Base-by-base conservation (phyloP, 2,329 filamentous ascomycete species). In the Colletotrichum zoysiae region DNA sequence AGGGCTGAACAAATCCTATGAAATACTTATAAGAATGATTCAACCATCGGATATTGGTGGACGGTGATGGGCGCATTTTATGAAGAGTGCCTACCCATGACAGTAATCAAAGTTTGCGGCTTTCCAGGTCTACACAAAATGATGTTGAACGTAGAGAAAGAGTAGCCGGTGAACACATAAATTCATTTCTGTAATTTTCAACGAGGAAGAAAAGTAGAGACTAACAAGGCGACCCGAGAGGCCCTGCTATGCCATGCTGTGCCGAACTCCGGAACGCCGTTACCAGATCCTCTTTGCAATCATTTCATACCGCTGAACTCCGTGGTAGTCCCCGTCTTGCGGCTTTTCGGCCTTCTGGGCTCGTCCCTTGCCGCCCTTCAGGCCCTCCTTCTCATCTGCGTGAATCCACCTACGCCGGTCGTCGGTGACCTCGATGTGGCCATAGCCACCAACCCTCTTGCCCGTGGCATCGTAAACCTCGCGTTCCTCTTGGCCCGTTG, bases 231-330 rank as follows among this genome's bases (percentile, higher is more conserved):
- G 11, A 20, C 30, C n/a, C 5, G 33, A 51, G n/a, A 40, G 40
- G 60, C 46, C 40, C 38, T 33, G 62, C 40, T 57, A 20, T 35
- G 26, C 33, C n/a, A 55, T 30, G 30, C 8, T 42, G 9, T 66
- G 42, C 42, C 23, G 40, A 35, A 59, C 23, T 8, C 44, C 16
- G 35, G 20, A 44, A 42, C 63, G 23, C 58, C 44, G 46, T 75
- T 82, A 98, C 96, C 96, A 99, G 77, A 99, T 99, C 79, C 96
- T 88, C 87, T 98, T 98, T 0, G 94, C 94, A 76, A 95, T 92
- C 96, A 98, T 98, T 79, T 95, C 94, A 83, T 98, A 99, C 77
- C 96, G 87, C 87, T 90, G 74, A 90, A 94, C 79, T 84, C 90
- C 78, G 87, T 92, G 81, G 90, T 89, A 79, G 89, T 84, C 83